These are phyloP conservation scores for Hippophae tibetana DNA, from an alignment of 306 rosid genomes.

Conservation along the genomic window DNA sequence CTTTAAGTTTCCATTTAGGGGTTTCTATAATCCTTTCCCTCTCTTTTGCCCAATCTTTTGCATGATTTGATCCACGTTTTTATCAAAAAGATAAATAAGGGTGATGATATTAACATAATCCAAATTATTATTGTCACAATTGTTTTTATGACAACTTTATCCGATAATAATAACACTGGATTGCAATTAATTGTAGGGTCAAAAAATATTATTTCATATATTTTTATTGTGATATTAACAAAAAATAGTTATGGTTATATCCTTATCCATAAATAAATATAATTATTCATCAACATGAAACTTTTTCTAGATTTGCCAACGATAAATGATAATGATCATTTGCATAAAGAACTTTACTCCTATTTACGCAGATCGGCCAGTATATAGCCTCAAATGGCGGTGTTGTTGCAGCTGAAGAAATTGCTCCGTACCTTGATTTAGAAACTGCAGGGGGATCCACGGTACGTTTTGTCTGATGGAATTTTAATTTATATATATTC, in stretches of 20 bases:
- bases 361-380: conserved; percentile 72
- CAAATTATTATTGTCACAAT: too few species aligned
- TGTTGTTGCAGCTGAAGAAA: conserved; percentile 93
- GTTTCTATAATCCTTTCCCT: not conserved
- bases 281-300: too few species aligned
- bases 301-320: too few species aligned
- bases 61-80: not conserved
- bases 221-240: too few species aligned
- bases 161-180: too few species aligned
- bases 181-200: too few species aligned
- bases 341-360: not conserved
- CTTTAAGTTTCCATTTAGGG: not conserved
- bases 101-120: too few species aligned
- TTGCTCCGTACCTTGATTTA: conserved; percentile 86
- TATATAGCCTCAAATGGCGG: conserved; percentile 90
- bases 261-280: too few species aligned
- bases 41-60: not conserved
- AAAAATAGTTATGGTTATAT: too few species aligned
- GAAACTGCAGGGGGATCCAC: conserved; percentile 32
- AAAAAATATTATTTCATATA: too few species aligned
- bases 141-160: too few species aligned
- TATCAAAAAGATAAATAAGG: not conserved
- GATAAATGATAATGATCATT: not conserved
- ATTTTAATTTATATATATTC: not conserved
- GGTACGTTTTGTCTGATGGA: conserved; percentile 30